Percentiles rank a stretch among this genome's conserved stretches.
phyloP scores from a whole-genome alignment of 2,329 filamentous ascomycete genomes.

The Fusarium penzigii region DNA sequence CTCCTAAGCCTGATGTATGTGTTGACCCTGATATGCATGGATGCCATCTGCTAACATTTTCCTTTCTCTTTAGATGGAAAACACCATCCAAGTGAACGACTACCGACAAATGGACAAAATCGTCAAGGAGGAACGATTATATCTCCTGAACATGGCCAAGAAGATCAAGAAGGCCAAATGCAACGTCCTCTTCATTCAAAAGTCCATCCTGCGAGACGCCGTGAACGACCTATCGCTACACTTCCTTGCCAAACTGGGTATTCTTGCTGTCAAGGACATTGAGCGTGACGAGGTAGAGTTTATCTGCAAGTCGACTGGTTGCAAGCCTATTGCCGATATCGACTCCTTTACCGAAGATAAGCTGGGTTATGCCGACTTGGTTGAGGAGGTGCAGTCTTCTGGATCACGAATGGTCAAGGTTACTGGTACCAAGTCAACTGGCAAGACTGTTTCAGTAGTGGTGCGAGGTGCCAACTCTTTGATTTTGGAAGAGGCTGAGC shows the following conservation, averaged over 20 bases:
- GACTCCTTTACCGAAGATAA: slow-evolving; percentile 99
- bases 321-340: slow-evolving; percentile 97
- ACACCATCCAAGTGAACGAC: slow-evolving; percentile 98
- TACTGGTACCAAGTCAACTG: slow-evolving; percentile 80
- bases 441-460: slow-evolving; percentile 91
- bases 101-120: slow-evolving; percentile 99
- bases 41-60: slow-evolving; percentile 18
- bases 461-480: slow-evolving; percentile 91
- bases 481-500: slow-evolving; percentile 96
- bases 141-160: slow-evolving; percentile 98
- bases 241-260: slow-evolving; percentile 96
- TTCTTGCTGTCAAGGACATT: slow-evolving; percentile 94
- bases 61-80: slow-evolving; percentile 78
- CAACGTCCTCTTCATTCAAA: slow-evolving; percentile 97
- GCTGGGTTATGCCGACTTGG: slow-evolving; percentile 86
- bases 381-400: slow-evolving; percentile 86
- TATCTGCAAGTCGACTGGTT: slow-evolving; percentile 98
- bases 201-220: slow-evolving; percentile 95
- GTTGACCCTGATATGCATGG: not conserved
- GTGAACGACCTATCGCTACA: slow-evolving; percentile 97
- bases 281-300: slow-evolving; percentile 99
- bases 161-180: slow-evolving; percentile 99
- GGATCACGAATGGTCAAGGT: slow-evolving; percentile 94
- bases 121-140: slow-evolving; percentile 96
- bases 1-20: slow-evolving; percentile 91